phyloP scores from a whole-genome alignment of 441 rosid species.

The Erodium trifolium region DNA sequence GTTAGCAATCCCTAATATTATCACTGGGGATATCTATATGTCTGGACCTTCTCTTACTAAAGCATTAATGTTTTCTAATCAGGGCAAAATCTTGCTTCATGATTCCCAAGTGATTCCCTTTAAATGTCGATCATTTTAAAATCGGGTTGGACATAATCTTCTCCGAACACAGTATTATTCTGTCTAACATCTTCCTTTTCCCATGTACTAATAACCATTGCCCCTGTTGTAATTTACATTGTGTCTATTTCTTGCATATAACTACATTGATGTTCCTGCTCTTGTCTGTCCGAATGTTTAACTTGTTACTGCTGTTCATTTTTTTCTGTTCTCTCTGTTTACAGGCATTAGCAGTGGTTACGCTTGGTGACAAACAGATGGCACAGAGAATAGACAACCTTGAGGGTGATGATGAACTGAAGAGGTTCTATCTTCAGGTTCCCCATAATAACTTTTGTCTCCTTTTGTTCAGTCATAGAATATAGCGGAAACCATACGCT shows the following conservation, averaged over 20 bases:
- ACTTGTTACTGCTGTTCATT: neutral
- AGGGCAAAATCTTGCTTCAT: neutral
- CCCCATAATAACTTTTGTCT: constrained; percentile 19
- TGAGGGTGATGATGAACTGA: constrained; percentile 73
- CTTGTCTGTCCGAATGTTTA: neutral
- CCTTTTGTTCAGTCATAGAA: too few species aligned
- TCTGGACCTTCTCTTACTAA: neutral
- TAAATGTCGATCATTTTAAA: neutral
- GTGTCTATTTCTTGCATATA: too few species aligned
- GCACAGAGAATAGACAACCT: constrained; percentile 93
- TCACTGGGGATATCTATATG: neutral
- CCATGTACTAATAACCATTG: neutral
- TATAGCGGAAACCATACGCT: too few species aligned
- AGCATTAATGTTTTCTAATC: neutral
- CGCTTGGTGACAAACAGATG: constrained; percentile 97
- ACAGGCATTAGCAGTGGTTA: constrained; percentile 91
- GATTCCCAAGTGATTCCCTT: neutral
- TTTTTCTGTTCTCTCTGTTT: constrained; percentile 19
- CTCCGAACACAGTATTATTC: constrained; percentile 3
- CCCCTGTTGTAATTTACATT: neutral
- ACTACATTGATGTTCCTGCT: neutral
- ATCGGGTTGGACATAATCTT: neutral
- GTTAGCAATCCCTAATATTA: neutral
- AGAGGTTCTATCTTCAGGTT: constrained; percentile 99
- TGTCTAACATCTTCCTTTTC: neutral